Base-by-base conservation (phyloP, 768 basidiomycete genomes). In the Termitomyces heimii region DNA sequence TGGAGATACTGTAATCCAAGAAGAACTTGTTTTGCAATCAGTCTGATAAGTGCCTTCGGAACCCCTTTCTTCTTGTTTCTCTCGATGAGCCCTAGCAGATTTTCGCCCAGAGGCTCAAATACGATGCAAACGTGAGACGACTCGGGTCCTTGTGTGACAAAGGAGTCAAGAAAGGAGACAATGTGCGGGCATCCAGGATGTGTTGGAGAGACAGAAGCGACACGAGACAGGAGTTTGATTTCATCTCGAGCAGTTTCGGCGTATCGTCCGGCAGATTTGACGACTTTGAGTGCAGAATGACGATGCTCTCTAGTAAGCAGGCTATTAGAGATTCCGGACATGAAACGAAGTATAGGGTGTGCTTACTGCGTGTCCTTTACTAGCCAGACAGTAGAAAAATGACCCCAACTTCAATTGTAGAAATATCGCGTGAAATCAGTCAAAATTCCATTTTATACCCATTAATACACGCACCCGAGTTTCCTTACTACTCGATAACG, bases 221-320 rank as follows among this genome's bases (percentile, higher is more conserved):
- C 88, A 62, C 85, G 85, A 60, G 85, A 82, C 40, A 94, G 81
- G 34, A 98, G 82, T 69, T 94, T 92, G 71, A 98, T 98, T 74
- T 98, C 96, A 70, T 98, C 96, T 51, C 89, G 83, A 29, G 96
- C 96, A 5, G 96, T 98, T 70, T 98, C 95, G 59, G 94, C 92
- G 73, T 98, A 98, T 62, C 94, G 87, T 24, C 86, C 84, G 22
- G 94, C 95, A 29, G 94, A 96, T 74, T 96, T 96, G 72, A 95
- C 92, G 55, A 97, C 87, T 71, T 97, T 97, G 68, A 97, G 82
- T 16, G 94, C 94, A 45, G 92, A 92, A 71, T 94, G 94, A 42
- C 82, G 77, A 32, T 81, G 79, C 43, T 79, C 76, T 7, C 93
- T 95, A 64, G 26, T 37, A 22, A 34, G 52, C 4, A 28, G 44